Percentiles rank a stretch among this genome's conserved stretches.
Evolutionary conservation across 805 yeast genomes (phyloP).

Genomic region (Ogataea philodendri): DNA sequence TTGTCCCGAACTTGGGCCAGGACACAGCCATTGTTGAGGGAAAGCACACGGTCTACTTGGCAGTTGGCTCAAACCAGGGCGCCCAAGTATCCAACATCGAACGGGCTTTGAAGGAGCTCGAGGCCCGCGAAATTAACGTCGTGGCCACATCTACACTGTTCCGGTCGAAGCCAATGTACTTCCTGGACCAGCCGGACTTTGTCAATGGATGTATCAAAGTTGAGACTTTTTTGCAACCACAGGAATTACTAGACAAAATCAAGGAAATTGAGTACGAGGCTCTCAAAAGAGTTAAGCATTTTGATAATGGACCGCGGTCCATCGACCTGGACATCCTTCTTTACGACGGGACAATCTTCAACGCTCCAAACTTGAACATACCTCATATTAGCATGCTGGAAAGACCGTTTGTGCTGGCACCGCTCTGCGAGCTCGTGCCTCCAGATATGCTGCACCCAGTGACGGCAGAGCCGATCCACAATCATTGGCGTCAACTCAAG

Average conservation of each 20-base stretch:
- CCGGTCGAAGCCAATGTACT: conserved; percentile 92
- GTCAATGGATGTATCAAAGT: conserved; percentile 78
- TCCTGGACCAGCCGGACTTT: conserved; percentile 73
- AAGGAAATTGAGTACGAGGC: conserved; percentile 77
- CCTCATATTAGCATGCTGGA: conserved; percentile 91
- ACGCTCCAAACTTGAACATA: conserved; percentile 57
- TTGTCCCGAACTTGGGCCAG: conserved; percentile 32
- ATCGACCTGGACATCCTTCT: conserved; percentile 87
- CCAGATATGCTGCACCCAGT: conserved; percentile 75
- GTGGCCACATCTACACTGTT: conserved; percentile 72
- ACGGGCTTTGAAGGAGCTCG: conserved; percentile 50
- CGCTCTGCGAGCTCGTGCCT: conserved; percentile 76
- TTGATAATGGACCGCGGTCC: conserved; percentile 89
- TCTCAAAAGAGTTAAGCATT: conserved; percentile 66
- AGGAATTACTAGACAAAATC: conserved; percentile 54
- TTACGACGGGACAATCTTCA: conserved; percentile 59
- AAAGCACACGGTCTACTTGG: conserved; percentile 62
- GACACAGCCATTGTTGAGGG: conserved; percentile 18
- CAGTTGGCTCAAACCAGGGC: conserved; percentile 90
- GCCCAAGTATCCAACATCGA: conserved; percentile 61
- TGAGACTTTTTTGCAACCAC: conserved; percentile 61
- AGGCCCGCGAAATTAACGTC: conserved; percentile 43
- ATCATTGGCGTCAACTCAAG: conserved; percentile 54
- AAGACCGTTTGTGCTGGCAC: conserved; percentile 85
- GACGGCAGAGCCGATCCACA: conserved; percentile 74